Conservation (phyloP, 1,139 yeast species). For the Blastobotrys capitulatus region DNA sequence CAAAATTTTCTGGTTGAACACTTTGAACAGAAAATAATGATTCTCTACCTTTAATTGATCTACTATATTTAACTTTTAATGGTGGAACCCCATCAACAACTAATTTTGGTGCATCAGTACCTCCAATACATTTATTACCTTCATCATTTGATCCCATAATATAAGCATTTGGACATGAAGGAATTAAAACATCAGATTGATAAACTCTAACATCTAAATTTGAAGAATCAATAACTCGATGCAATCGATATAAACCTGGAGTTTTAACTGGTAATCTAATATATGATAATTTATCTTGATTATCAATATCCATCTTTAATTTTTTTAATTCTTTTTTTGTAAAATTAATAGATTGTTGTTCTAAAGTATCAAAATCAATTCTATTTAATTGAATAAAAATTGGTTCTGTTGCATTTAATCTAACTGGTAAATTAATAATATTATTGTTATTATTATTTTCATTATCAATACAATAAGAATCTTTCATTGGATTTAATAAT, state of each 20-base stretch:
- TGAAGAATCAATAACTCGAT: constrained; percentile 59
- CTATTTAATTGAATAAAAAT: constrained; percentile 61
- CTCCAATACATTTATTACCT: constrained; percentile 61
- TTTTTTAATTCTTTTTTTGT: constrained; percentile 48
- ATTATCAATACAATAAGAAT: constrained; percentile 49
- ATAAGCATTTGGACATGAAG: constrained; percentile 71
- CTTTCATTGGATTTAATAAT: constrained; percentile 67
- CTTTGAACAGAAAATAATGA: constrained; percentile 41
- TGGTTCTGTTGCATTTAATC: constrained; percentile 76
- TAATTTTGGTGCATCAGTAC: constrained; percentile 48
- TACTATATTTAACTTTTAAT: constrained; percentile 53
- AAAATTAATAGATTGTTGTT: constrained; percentile 46
- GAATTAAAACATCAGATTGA: constrained; percentile 59
- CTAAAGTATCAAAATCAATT: constrained; percentile 52
- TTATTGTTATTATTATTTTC: constrained; percentile 30
- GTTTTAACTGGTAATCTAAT: constrained; percentile 52
- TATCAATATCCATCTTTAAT: constrained; percentile 36
- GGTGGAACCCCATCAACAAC: constrained; percentile 74
- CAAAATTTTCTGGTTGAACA: constrained; percentile 43
- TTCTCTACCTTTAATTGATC: constrained; percentile 47
- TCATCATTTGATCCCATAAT: constrained; percentile 31
- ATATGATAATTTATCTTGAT: constrained; percentile 36
- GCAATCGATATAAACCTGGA: constrained; percentile 72
- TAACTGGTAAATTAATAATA: constrained; percentile 54
- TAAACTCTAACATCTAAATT: constrained; percentile 58